A percentile compares a stretch with the other conserved stretches of the same genome.
phyloP scores from a whole-genome alignment of 441 rosid species.

The Raphanus hybrid region DNA sequence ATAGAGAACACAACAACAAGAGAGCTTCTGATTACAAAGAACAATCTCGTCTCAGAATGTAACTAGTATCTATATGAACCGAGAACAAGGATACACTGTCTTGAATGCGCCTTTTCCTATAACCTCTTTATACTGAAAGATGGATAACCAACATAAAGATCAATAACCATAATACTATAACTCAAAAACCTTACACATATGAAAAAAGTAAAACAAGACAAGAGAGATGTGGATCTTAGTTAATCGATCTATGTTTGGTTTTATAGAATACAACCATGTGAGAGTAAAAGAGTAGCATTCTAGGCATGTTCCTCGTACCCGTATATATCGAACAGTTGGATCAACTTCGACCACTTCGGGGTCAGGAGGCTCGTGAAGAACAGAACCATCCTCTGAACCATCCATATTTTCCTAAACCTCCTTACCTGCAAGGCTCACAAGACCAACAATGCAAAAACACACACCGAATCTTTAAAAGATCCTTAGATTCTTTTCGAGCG shows the following conservation, averaged over 20 bases:
- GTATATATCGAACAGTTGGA: conserved; percentile 73
- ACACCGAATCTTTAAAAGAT: conserved; percentile 8
- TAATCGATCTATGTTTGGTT: background rate
- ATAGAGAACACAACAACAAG: background rate
- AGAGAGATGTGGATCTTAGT: conserved; percentile 16
- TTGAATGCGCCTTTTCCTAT: conserved; percentile 79
- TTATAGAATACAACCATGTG: conserved; percentile 14
- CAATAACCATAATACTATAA: conserved; percentile 4
- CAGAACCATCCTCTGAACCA: conserved; percentile 58
- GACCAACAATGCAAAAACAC: conserved; percentile 16
- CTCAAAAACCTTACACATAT: conserved; percentile 2
- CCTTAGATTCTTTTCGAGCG: conserved; percentile 2
- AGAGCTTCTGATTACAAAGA: conserved; percentile 14
- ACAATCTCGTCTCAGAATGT: background rate
- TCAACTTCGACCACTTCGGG: conserved; percentile 77
- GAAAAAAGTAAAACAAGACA: conserved; percentile 1
- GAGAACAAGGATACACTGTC: conserved; percentile 69
- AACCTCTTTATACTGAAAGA: conserved; percentile 65
- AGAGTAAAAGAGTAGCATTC: background rate
- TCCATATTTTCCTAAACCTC: conserved; percentile 46
- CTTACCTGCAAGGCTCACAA: conserved; percentile 27
- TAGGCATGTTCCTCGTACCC: conserved; percentile 51
- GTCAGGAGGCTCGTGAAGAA: conserved; percentile 72
- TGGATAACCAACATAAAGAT: conserved; percentile 18
- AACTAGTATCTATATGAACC: background rate